Percentiles rank a stretch among this genome's conserved stretches.
Evolutionary conservation across 1,139 yeast genomes (phyloP).

Genomic region (Lodderomyces metapsilosis): DNA sequence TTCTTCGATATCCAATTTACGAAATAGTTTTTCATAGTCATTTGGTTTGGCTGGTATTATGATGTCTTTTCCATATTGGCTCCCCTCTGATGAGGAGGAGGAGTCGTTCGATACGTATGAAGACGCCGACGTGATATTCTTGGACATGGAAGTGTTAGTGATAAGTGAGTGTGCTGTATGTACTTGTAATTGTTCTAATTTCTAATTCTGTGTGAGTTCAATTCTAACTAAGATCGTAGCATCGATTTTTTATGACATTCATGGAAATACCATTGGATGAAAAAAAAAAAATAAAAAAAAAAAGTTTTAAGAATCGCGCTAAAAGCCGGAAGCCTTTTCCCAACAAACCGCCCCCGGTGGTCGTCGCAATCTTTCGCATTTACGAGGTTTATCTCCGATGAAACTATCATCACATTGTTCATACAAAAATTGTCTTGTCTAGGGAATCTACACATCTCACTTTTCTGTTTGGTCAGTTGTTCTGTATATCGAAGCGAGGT

Average conservation of each 20-base stretch:
- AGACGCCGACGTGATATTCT: constrained; percentile 10
- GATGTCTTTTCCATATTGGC: constrained; percentile 4
- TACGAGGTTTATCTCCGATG: too few species aligned
- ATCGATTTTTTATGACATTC: neutral
- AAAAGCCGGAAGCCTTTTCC: too few species aligned
- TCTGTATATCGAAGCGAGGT: too few species aligned
- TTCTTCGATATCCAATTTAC: constrained; percentile 49
- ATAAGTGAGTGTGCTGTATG: neutral
- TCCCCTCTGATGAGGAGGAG: constrained; percentile 1
- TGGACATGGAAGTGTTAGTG: neutral
- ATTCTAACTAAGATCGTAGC: too few species aligned
- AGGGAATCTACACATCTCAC: too few species aligned
- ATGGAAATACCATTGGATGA: constrained; percentile 1
- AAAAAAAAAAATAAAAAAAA: neutral
- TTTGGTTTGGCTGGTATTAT: constrained; percentile 16
- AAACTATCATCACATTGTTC: too few species aligned
- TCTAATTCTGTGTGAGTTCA: too few species aligned
- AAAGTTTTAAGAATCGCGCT: too few species aligned
- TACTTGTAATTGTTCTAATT: neutral
- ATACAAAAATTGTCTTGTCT: too few species aligned
- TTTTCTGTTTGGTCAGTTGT: too few species aligned
- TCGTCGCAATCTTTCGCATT: neutral
- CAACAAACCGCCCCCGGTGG: too few species aligned
- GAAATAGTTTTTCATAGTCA: constrained; percentile 36
- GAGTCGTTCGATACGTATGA: constrained; percentile 7